Conservation (phyloP, 139 green algal species). For the Chlamydomonas urium region DNA sequence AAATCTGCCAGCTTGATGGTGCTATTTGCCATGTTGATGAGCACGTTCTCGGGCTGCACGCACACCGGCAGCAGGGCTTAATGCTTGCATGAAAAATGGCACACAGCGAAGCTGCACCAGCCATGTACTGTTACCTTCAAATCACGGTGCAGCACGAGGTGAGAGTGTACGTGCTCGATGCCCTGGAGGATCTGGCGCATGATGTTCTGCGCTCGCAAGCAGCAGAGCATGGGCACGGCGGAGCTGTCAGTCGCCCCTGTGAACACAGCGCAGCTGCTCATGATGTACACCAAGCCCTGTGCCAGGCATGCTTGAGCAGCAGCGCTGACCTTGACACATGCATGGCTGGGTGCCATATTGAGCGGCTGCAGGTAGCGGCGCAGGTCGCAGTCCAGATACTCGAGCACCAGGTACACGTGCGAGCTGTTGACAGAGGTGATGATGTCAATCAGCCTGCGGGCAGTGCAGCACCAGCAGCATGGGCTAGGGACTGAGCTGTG, state of each 20-base stretch:
- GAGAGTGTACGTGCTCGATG: conserved; percentile 65
- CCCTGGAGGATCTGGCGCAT: conserved; percentile 76
- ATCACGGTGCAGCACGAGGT: conserved; percentile 82
- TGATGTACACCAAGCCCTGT: too few relatives aligned
- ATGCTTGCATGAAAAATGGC: too few relatives aligned
- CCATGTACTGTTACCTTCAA: conserved; percentile 59
- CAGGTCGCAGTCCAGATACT: conserved; percentile 59
- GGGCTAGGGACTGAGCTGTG: not conserved
- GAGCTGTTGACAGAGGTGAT: conserved; percentile 43
- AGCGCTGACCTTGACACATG: not conserved
- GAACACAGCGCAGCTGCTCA: too few relatives aligned
- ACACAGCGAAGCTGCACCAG: too few relatives aligned
- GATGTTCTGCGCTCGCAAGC: conserved; percentile 40
- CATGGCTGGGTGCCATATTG: not conserved
- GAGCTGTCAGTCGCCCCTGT: not conserved
- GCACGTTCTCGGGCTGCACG: conserved; percentile 78
- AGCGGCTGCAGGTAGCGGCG: conserved; percentile 38
- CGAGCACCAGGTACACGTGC: conserved; percentile 60
- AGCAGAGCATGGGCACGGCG: not conserved
- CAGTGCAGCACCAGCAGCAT: not conserved
- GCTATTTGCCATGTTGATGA: conserved; percentile 63
- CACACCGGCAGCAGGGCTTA: not conserved
- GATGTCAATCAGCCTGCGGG: conserved; percentile 57
- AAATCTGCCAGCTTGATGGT: conserved; percentile 95
- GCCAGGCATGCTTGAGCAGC: too few relatives aligned